Conservation (phyloP, 495 filamentous ascomycete species). For the Parathielavia hyrcaniae region DNA sequence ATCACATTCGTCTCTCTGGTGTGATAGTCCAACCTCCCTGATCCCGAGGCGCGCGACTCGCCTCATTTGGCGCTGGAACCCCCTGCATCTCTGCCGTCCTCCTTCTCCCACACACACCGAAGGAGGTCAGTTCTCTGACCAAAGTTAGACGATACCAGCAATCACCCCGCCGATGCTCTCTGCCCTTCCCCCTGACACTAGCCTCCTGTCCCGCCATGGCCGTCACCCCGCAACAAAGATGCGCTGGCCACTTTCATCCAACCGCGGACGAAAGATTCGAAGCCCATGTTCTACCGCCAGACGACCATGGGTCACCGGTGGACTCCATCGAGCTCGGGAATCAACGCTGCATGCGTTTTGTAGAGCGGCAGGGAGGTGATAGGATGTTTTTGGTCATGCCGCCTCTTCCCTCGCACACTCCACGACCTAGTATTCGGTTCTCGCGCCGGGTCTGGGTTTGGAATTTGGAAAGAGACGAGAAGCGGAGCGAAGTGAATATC, state of each 20-base stretch:
- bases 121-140: neutral
- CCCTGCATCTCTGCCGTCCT: too few species aligned
- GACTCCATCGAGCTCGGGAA: slow-evolving; percentile 57
- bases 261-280: slow-evolving; percentile 42
- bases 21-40: too few species aligned
- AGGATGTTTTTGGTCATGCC: slow-evolving; percentile 53
- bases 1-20: too few species aligned
- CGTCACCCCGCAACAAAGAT: slow-evolving; percentile 11
- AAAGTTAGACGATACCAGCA: too few species aligned
- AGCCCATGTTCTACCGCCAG: slow-evolving; percentile 57
- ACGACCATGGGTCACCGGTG: slow-evolving; percentile 46
- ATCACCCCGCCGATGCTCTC: neutral
- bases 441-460: neutral
- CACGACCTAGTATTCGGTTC: neutral
- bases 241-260: slow-evolving; percentile 29
- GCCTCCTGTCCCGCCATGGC: neutral
- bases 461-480: neutral
- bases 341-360: slow-evolving; percentile 58
- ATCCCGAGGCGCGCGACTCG: too few species aligned
- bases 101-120: neutral
- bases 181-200: neutral
- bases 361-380: slow-evolving; percentile 51
- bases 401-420: neutral
- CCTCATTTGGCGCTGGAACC: too few species aligned
- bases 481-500: slow-evolving; percentile 37